Evolutionary conservation across 129 eudicot species (phyloP), one percentile per base, ranked within the genome.

Genomic region (Tagetes erecta): DNA sequence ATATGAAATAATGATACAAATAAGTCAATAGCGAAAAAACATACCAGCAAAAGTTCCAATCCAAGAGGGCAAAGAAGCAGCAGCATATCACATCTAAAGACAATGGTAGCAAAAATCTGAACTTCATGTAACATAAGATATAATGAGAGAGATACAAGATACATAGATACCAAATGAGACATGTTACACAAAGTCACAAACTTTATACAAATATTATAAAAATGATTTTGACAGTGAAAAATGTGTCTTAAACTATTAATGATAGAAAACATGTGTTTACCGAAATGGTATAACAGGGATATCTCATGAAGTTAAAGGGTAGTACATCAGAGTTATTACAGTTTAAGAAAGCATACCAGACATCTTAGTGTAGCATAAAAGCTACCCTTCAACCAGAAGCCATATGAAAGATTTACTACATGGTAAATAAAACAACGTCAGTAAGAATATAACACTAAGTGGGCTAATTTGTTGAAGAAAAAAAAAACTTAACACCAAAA

Each of bases 81-180:
- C 82, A 95, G 80, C 78, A 95, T 87, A 82, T 95, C 99, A 78
- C 99, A 95, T 91, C 99, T 84, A 82, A 95, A 95, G 83, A 95
- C 79, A 69, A 88, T 51, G 67, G 96, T 91, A 62, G 99, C 96
- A 77, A 88, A 89, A 70, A 89, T 81, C 97, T 89, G 87, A 80
- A 55, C 64, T 72, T 81, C 64, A 80, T 68, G 72, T 68, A 75
- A 62, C 71, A 75, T 68, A 71, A 62, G 64, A 84, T 68, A 77
- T 30, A 55, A 59, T 58, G 71, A 76, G 79, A 56, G 66, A 51
- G 35, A 38, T 60, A 60, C 71, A 57, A 55, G 55, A 76, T n/a
- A 44, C 11, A 67, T 37, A 42, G 5, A 14, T 67, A 67, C 63
- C 36, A 56, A 74, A 49, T 45, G 37, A 62, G 27, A 75, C 13